A percentile compares a stretch with the other conserved stretches of the same genome.
Conservation (phyloP, 495 filamentous ascomycete genomes). For the Penicillium longicatenatum region DNA sequence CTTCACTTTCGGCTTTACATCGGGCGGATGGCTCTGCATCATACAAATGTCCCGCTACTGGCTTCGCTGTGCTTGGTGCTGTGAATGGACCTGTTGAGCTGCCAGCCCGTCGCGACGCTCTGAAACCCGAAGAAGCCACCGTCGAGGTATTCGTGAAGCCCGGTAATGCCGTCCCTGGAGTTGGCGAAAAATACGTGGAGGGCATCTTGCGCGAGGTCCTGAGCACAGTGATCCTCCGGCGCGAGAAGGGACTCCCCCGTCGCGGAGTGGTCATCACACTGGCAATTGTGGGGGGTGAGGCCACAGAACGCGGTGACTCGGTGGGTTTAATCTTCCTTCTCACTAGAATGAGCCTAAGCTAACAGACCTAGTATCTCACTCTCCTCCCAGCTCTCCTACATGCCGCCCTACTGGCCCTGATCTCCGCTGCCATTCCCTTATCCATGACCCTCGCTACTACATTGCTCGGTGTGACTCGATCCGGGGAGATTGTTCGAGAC, state of each 20-base stretch:
- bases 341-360: background rate
- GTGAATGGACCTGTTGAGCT: conserved; percentile 95
- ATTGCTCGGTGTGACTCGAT: conserved; percentile 58
- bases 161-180: conserved; percentile 61
- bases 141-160: conserved; percentile 91
- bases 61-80: conserved; percentile 78
- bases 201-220: conserved; percentile 34
- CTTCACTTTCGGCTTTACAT: conserved; percentile 54
- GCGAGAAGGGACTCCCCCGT: conserved; percentile 39
- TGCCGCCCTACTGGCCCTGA: conserved; percentile 68
- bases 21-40: conserved; percentile 87
- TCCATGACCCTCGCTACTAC: conserved; percentile 67
- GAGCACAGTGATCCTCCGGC: conserved; percentile 35
- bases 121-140: conserved; percentile 85
- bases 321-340: conserved; percentile 47
- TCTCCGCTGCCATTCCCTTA: conserved; percentile 76
- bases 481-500: conserved; percentile 53
- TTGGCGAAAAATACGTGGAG: conserved; percentile 66
- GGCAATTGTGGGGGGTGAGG: conserved; percentile 51
- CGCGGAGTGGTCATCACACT: conserved; percentile 48
- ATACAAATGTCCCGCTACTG: conserved; percentile 66
- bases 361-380: conserved; percentile 63
- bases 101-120: conserved; percentile 69
- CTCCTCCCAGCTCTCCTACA: conserved; percentile 77
- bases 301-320: conserved; percentile 67